A percentile compares a stretch with the other conserved stretches of the same genome.
These are phyloP conservation scores for Escallonia rubra DNA, from an alignment of 129 eudicot species.

Conservation along the genomic window DNA sequence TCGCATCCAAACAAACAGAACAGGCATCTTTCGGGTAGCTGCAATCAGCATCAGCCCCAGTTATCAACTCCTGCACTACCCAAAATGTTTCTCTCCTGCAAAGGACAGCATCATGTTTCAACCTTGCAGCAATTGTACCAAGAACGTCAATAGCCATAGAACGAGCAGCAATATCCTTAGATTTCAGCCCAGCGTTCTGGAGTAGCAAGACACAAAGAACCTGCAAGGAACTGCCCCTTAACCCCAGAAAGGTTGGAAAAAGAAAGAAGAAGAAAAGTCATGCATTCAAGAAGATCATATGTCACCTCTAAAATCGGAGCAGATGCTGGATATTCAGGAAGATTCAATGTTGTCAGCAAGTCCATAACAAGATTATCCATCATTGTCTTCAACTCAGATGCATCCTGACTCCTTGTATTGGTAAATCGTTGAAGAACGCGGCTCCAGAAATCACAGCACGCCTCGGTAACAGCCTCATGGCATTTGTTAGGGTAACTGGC, in stretches of 20 bases:
- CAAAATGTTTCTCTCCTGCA: slow-evolving; percentile 69
- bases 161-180: slow-evolving; percentile 81
- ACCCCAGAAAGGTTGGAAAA: neutral
- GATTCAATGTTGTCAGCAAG: slow-evolving; percentile 71
- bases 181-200: slow-evolving; percentile 89
- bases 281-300: slow-evolving; percentile 9
- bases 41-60: slow-evolving; percentile 28
- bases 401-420: slow-evolving; percentile 72
- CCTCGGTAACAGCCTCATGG: slow-evolving; percentile 85
- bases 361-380: slow-evolving; percentile 89
- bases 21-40: slow-evolving; percentile 50
- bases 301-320: slow-evolving; percentile 84
- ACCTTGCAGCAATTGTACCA: slow-evolving; percentile 92
- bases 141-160: slow-evolving; percentile 90
- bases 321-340: slow-evolving; percentile 97
- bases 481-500: slow-evolving; percentile 62
- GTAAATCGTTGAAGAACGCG: slow-evolving; percentile 89
- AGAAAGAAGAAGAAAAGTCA: neutral
- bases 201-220: slow-evolving; percentile 92
- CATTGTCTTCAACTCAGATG: slow-evolving; percentile 77
- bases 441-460: slow-evolving; percentile 91
- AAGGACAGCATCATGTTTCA: slow-evolving; percentile 81
- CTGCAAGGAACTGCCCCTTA: slow-evolving; percentile 48
- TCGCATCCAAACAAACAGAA: slow-evolving; percentile 68
- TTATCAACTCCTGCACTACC: slow-evolving; percentile 64